Evolutionary conservation across 2,329 filamentous ascomycete genomes (phyloP), one percentile per base, ranked within the genome.

Genomic region (Byssoonygena ceratinophila): DNA sequence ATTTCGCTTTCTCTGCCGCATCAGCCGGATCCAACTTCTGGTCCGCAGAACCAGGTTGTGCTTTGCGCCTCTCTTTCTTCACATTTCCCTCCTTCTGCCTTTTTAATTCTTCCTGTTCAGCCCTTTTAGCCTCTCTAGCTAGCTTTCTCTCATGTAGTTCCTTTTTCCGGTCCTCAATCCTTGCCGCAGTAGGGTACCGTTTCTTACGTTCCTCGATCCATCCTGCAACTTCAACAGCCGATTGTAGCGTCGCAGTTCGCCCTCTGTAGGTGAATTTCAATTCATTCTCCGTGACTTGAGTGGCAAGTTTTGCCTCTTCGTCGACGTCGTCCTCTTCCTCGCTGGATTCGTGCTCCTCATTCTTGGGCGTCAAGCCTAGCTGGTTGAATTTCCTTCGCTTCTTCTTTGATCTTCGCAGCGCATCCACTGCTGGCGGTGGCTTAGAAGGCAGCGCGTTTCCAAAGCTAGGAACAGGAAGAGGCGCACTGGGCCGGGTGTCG

Each of bases 141-240:
- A 85, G 82, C 63, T 83, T 80, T 64, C 77, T 82, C 62, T 81
- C 79, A 58, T 79, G 66, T 25, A 67, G 50, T 58, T 66, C 60
- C 60, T 62, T 64, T 51, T 63, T 64, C 14, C 56, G 59, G 40
- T 63, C 65, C 52, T 77, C 74, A 52, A 78, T 75, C 52, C 86
- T 82, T 54, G 80, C 80, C 65, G 81, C 80, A 1, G 90, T 96
- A 1, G 91, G 91, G 65, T 80, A 97, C 48, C 84, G 83, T 58
- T 81, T 84, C 64, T 78, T 84, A 54, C 91, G 81, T 66, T 95
- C 88, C 46, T 81, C 81, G 57, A 94, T 80, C 81, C 88, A 97
- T 5, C 81, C 79, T 22, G 81, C 78, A 52, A 96, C 76, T 63
- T 96, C 89, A 54, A 79, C 79, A 14, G 76, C 65, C 5, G 74